Evolutionary conservation across 495 filamentous ascomycete genomes (phyloP).

Genomic region (Daldinia vernicosa): DNA sequence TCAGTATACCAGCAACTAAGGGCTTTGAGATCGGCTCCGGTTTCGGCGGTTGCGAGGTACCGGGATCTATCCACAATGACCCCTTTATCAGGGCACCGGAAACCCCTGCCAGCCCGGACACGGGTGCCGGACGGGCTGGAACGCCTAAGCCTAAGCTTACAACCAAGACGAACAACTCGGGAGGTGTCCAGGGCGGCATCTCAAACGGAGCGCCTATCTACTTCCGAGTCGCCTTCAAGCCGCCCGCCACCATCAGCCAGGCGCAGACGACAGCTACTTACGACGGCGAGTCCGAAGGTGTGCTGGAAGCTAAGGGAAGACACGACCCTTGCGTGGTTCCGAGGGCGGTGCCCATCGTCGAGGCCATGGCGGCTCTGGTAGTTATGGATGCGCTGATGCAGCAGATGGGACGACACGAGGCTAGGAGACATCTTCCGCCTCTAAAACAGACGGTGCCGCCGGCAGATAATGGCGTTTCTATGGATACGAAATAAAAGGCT

Average conservation of each 20-base stretch:
- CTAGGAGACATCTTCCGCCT: slow-evolving; percentile 54
- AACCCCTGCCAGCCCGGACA: slow-evolving; percentile 50
- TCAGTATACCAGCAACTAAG: slow-evolving; percentile 96
- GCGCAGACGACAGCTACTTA: slow-evolving; percentile 88
- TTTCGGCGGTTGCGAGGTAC: slow-evolving; percentile 86
- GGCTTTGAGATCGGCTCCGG: slow-evolving; percentile 97
- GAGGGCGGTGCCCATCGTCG: slow-evolving; percentile 92
- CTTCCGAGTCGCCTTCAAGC: slow-evolving; percentile 96
- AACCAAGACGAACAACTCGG: slow-evolving; percentile 95
- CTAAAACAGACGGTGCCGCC: slow-evolving; percentile 34
- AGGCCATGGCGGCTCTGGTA: slow-evolving; percentile 92
- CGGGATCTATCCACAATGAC: slow-evolving; percentile 94
- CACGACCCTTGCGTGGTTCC: slow-evolving; percentile 98
- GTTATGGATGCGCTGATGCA: slow-evolving; percentile 92
- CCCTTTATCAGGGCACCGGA: slow-evolving; percentile 71
- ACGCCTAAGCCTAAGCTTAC: slow-evolving; percentile 65
- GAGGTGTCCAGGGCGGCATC: slow-evolving; percentile 96
- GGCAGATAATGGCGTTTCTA: slow-evolving; percentile 35
- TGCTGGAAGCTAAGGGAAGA: slow-evolving; percentile 90
- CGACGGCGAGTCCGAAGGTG: slow-evolving; percentile 71
- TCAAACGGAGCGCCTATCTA: slow-evolving; percentile 94
- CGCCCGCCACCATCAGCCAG: slow-evolving; percentile 93
- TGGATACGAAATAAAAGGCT: slow-evolving; percentile 19
- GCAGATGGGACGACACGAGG: slow-evolving; percentile 75
- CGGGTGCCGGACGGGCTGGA: slow-evolving; percentile 50